phyloP scores from a whole-genome alignment of 2,329 filamentous ascomycete species.

The Bipolaris oryzae region DNA sequence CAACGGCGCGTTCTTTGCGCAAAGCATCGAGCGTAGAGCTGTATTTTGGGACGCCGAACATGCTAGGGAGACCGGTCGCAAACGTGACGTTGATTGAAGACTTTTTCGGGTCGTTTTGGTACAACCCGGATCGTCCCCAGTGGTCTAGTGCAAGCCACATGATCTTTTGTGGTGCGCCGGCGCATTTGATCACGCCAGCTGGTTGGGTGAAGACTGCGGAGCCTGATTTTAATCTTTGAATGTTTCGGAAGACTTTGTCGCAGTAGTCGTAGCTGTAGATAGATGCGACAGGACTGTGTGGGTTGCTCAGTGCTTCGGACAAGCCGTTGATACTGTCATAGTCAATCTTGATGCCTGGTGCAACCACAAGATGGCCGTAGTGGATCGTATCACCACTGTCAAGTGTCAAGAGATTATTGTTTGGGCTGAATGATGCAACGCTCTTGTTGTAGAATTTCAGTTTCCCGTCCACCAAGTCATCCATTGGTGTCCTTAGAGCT shows the following conservation, averaged over 20 bases:
- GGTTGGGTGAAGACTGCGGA: constrained; percentile 49
- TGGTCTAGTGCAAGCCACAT: constrained; percentile 51
- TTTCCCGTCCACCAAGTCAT: constrained; percentile 62
- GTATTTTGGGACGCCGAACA: constrained; percentile 50
- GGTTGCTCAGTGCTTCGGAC: constrained; percentile 44
- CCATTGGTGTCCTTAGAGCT: constrained; percentile 60
- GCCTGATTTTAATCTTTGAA: constrained; percentile 42
- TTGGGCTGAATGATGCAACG: constrained; percentile 60
- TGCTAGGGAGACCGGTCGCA: constrained; percentile 47
- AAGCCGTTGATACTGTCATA: constrained; percentile 40
- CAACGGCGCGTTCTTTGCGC: constrained; percentile 44
- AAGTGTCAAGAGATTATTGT: constrained; percentile 63
- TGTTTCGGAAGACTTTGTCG: constrained; percentile 45
- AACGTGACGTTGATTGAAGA: constrained; percentile 48
- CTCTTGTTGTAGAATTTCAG: constrained; percentile 64
- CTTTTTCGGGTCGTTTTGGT: constrained; percentile 26
- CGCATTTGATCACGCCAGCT: constrained; percentile 49
- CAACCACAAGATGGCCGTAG: constrained; percentile 70
- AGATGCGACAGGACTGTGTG: constrained; percentile 41
- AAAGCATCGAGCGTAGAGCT: constrained; percentile 45
- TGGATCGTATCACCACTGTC: constrained; percentile 60
- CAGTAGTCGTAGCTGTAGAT: constrained; percentile 49
- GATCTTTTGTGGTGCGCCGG: constrained; percentile 49
- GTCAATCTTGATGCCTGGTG: constrained; percentile 52
- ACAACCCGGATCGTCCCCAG: constrained; percentile 46